Evolutionary conservation across 2,329 filamentous ascomycete species (phyloP).

Genomic region (Nigrograna mackinnonii): DNA sequence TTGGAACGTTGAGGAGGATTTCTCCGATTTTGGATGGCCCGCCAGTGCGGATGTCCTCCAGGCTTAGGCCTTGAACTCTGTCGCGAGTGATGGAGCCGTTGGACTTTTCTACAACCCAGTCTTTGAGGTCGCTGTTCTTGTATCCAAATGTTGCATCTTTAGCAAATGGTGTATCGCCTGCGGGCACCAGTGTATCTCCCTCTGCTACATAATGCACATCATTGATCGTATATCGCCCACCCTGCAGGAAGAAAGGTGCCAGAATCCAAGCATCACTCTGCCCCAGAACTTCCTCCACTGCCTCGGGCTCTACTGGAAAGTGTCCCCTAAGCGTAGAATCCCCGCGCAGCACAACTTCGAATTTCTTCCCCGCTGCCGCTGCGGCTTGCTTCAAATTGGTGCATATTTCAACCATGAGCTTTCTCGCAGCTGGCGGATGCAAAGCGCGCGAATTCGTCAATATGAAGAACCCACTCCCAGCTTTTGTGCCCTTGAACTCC

Average conservation of each 20-base stretch:
- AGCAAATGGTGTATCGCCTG: conserved; percentile 59
- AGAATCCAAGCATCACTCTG: conserved; percentile 57
- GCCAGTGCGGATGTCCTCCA: conserved; percentile 53
- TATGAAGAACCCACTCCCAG: conserved; percentile 59
- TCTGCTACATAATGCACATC: conserved; percentile 64
- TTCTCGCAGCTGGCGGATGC: conserved; percentile 51
- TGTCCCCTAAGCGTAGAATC: conserved; percentile 63
- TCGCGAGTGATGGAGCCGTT: conserved; percentile 45
- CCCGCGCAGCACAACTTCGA: conserved; percentile 61
- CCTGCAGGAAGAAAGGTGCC: conserved; percentile 63
- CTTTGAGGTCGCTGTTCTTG: conserved; percentile 55
- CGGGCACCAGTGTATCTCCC: conserved; percentile 53
- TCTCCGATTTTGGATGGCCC: conserved; percentile 48
- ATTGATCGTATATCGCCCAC: conserved; percentile 60
- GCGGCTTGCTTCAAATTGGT: conserved; percentile 53
- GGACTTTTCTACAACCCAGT: conserved; percentile 60
- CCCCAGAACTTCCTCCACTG: conserved; percentile 55
- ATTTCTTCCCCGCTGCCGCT: conserved; percentile 37
- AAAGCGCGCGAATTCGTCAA: conserved; percentile 63
- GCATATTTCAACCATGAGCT: conserved; percentile 57
- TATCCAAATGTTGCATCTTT: conserved; percentile 63
- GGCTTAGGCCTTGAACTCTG: conserved; percentile 47
- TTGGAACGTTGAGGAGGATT: conserved; percentile 42
- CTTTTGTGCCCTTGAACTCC: conserved; percentile 47
- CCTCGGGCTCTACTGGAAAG: conserved; percentile 60